These are phyloP conservation scores for Darksidea phi DNA, from an alignment of 495 filamentous ascomycete species.

Conservation along the genomic window DNA sequence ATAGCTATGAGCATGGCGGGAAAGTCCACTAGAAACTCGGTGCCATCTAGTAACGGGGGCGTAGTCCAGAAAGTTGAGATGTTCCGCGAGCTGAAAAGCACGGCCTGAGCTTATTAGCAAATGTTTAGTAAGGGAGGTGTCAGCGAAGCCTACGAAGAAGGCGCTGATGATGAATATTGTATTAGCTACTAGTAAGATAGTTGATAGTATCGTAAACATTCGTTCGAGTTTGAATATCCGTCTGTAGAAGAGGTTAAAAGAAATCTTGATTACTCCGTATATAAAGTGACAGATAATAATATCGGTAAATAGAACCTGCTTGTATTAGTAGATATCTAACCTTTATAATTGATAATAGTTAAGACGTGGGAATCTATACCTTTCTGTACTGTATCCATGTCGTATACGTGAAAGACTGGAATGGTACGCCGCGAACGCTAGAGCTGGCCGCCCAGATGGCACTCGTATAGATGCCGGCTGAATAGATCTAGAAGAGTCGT, in stretches of 20 bases:
- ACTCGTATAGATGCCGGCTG: neutral
- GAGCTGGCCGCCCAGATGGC: neutral
- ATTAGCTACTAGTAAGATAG: neutral
- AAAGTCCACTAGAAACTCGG: neutral
- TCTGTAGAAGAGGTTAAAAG: neutral
- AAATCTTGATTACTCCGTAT: constrained; percentile 1
- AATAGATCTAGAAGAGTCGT: neutral
- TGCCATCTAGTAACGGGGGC: neutral
- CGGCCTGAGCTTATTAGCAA: neutral
- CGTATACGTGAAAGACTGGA: neutral
- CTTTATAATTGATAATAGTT: neutral
- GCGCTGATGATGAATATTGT: neutral
- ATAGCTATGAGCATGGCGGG: neutral
- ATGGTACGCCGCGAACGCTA: neutral
- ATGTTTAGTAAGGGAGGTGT: neutral
- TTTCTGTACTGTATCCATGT: neutral
- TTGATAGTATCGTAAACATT: neutral
- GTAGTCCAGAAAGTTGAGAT: constrained; percentile 1
- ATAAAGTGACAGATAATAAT: neutral
- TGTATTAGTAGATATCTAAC: neutral
- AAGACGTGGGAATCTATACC: neutral
- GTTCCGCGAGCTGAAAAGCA: neutral
- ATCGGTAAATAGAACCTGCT: neutral
- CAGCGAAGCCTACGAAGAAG: neutral
- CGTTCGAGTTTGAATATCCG: neutral